phyloP scores from a whole-genome alignment of 1,284 basidiomycete genomes.

The Wallemia mellicola region DNA sequence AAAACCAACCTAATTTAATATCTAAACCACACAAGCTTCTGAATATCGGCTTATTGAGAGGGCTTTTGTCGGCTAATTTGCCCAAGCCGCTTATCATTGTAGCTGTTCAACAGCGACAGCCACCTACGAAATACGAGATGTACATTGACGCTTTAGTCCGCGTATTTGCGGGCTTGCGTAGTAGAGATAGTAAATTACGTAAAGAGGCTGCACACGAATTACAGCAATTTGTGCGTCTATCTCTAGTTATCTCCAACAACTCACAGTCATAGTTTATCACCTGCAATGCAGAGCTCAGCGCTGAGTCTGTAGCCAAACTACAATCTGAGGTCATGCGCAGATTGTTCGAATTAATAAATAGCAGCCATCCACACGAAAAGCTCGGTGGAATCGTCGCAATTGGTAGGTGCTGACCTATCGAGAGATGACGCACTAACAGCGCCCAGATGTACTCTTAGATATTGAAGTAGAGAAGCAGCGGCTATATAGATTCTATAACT shows the following conservation, averaged over 20 bases:
- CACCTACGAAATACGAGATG: not conserved
- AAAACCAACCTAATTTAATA: not conserved
- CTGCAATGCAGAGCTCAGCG: not conserved
- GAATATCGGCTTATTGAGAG: not conserved
- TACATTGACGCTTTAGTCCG: not conserved
- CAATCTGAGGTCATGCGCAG: constrained; percentile 29
- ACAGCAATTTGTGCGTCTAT: not conserved
- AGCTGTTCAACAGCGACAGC: not conserved
- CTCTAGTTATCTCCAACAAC: not conserved
- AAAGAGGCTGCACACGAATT: not conserved
- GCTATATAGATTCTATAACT: constrained; percentile 66
- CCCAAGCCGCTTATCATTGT: not conserved
- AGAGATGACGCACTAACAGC: constrained; percentile 9
- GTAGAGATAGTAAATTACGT: not conserved
- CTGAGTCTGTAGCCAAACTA: not conserved
- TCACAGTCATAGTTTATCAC: not conserved
- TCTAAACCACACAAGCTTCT: not conserved
- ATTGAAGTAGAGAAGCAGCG: constrained; percentile 41
- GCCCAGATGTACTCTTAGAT: constrained; percentile 33
- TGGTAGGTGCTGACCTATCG: constrained; percentile 21
- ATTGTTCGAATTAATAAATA: constrained; percentile 55
- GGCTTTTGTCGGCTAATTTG: not conserved
- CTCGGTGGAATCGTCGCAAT: constrained; percentile 56
- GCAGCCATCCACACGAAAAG: constrained; percentile 37
- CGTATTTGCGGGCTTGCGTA: not conserved